A percentile compares a stretch with the other conserved stretches of the same genome.
phyloP scores from a whole-genome alignment of 1,139 yeast species.

The Suhomyces taliae region DNA sequence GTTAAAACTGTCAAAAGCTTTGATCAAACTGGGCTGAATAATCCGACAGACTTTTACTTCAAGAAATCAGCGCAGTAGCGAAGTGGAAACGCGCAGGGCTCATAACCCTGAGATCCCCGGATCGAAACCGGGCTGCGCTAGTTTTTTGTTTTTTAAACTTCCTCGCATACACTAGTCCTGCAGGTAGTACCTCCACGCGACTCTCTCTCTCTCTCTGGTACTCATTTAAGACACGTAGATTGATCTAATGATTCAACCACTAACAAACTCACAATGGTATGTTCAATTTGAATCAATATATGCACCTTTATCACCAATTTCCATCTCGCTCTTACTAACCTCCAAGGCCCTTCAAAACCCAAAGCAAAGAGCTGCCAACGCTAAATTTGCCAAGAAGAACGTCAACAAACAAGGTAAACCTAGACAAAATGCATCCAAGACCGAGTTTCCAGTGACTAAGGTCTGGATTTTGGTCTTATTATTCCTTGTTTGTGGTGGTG shows the following conservation, averaged over 20 bases:
- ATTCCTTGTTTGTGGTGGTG: conserved; percentile 82
- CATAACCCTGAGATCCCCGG: conserved; percentile 99
- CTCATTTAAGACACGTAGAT: conserved; percentile 9
- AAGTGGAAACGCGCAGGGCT: conserved; percentile 99
- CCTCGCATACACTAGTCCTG: neutral
- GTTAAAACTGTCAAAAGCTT: neutral
- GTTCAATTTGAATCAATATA: neutral
- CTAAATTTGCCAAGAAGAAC: conserved; percentile 72
- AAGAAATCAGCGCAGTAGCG: conserved; percentile 75
- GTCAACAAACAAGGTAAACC: conserved; percentile 71
- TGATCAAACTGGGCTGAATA: too few species aligned
- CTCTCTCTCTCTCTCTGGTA: too few species aligned
- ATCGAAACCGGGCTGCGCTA: conserved; percentile 99
- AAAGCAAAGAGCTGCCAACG: conserved; percentile 81
- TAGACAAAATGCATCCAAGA: conserved; percentile 35
- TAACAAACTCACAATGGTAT: conserved; percentile 6
- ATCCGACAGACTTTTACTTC: neutral
- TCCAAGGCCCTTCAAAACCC: conserved; percentile 65
- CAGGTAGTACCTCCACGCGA: neutral
- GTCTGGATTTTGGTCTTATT: conserved; percentile 62
- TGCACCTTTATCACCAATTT: neutral
- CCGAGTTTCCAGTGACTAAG: conserved; percentile 51
- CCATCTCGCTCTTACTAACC: conserved; percentile 9
- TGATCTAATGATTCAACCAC: conserved; percentile 1
- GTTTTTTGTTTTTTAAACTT: neutral